Evolutionary conservation across 768 basidiomycete genomes (phyloP).

Genomic region (Lactarius deliciosus): DNA sequence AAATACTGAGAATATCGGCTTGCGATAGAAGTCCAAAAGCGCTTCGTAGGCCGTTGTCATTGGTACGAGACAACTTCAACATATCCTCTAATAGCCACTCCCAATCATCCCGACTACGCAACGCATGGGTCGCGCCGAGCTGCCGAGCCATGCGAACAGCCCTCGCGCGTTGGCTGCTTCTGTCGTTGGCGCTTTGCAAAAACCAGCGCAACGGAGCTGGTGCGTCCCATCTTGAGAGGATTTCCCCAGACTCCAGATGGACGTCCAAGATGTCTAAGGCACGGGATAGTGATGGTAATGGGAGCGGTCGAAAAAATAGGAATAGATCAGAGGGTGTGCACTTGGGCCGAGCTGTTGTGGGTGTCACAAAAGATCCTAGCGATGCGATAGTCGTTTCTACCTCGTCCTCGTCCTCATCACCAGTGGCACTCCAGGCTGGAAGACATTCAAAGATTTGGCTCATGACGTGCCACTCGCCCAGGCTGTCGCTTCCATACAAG

Average conservation of each 20-base stretch:
- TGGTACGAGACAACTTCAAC: constrained; percentile 69
- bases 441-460: constrained; percentile 93
- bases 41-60: constrained; percentile 61
- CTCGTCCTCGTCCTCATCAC: constrained; percentile 64
- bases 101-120: constrained; percentile 75
- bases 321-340: constrained; percentile 70
- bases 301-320: constrained; percentile 79
- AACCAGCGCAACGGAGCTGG: constrained; percentile 89
- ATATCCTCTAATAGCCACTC: constrained; percentile 87
- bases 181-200: constrained; percentile 68
- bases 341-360: constrained; percentile 57
- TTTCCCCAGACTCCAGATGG: constrained; percentile 92
- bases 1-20: constrained; percentile 77
- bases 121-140: constrained; percentile 54
- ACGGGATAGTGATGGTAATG: constrained; percentile 69
- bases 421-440: constrained; percentile 77
- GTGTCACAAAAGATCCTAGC: constrained; percentile 75
- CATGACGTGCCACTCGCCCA: constrained; percentile 81
- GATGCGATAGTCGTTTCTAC: constrained; percentile 82
- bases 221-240: constrained; percentile 83
- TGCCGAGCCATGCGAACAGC: constrained; percentile 83
- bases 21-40: constrained; percentile 76
- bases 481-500: constrained; percentile 76
- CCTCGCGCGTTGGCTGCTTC: constrained; percentile 72
- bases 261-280: constrained; percentile 90